phyloP scores from a whole-genome alignment of 1,284 basidiomycete genomes.

The Ustilago lituana region DNA sequence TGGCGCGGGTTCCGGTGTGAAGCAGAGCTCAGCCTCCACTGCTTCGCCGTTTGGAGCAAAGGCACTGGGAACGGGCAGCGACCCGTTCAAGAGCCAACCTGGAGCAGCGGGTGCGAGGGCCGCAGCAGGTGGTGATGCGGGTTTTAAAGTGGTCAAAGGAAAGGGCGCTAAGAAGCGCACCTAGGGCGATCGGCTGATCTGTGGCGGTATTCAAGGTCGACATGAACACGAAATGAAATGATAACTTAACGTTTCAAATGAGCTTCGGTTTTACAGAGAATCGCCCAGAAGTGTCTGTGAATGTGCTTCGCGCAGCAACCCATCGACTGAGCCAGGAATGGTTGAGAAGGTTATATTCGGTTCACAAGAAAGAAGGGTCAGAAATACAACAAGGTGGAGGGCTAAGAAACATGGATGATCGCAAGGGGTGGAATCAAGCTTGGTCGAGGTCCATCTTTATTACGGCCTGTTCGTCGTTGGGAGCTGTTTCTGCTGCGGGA shows the following conservation, averaged over 20 bases:
- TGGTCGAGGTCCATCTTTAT: constrained; percentile 9
- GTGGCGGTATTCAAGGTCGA: neutral
- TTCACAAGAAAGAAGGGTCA: too few species aligned
- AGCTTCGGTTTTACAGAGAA: too few species aligned
- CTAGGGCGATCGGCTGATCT: neutral
- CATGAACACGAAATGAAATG: too few species aligned
- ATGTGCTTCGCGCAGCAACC: too few species aligned
- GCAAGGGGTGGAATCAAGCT: neutral
- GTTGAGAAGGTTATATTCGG: too few species aligned
- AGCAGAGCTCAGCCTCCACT: neutral
- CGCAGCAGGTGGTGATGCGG: constrained; percentile 1
- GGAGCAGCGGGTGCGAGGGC: neutral
- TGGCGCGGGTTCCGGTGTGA: neutral
- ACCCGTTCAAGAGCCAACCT: neutral
- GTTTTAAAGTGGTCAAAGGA: constrained; percentile 59
- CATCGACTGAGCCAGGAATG: too few species aligned
- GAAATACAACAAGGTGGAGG: neutral
- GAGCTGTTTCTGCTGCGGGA: too few species aligned
- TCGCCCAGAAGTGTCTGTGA: too few species aligned
- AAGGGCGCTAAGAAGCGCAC: constrained; percentile 51
- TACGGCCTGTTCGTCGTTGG: too few species aligned
- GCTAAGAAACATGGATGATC: neutral
- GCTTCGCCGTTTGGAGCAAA: constrained; percentile 5
- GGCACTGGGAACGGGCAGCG: neutral
- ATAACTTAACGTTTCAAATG: too few species aligned